These are phyloP conservation scores for Hericium alpestre DNA, from an alignment of 768 basidiomycete species.

Conservation along the genomic window DNA sequence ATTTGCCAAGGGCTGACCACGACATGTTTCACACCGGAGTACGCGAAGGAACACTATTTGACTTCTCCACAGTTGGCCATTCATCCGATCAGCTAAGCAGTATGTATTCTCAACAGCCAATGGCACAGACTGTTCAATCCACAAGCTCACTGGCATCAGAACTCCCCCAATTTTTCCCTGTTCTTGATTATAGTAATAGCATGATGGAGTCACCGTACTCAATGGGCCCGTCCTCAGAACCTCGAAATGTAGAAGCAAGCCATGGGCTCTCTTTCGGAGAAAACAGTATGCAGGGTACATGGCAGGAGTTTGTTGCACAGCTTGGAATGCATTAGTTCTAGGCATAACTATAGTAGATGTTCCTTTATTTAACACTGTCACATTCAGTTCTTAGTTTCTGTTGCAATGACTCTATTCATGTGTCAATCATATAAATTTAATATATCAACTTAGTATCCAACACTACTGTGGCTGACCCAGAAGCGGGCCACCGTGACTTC, in stretches of 20 bases:
- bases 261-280: conserved; percentile 25
- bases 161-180: conserved; percentile 66
- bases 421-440: too few species aligned
- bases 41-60: neutral
- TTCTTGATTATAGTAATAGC: conserved; percentile 55
- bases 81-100: neutral
- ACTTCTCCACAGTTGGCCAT: neutral
- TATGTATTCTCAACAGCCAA: neutral
- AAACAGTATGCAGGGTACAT: conserved; percentile 19
- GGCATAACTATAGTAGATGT: too few species aligned
- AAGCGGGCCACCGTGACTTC: too few species aligned
- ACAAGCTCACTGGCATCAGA: neutral
- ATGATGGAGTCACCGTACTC: conserved; percentile 4
- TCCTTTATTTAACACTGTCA: too few species aligned
- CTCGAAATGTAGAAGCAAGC: conserved; percentile 9
- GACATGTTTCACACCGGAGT: neutral
- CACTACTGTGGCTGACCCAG: too few species aligned
- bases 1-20: neutral
- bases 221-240: conserved; percentile 19
- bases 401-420: too few species aligned
- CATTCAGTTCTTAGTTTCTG: too few species aligned
- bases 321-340: neutral
- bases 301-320: conserved; percentile 9
- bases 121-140: neutral
- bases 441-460: too few species aligned